These are phyloP conservation scores for Phaffomyces antillensis DNA, from an alignment of 805 yeast species.

Conservation along the genomic window DNA sequence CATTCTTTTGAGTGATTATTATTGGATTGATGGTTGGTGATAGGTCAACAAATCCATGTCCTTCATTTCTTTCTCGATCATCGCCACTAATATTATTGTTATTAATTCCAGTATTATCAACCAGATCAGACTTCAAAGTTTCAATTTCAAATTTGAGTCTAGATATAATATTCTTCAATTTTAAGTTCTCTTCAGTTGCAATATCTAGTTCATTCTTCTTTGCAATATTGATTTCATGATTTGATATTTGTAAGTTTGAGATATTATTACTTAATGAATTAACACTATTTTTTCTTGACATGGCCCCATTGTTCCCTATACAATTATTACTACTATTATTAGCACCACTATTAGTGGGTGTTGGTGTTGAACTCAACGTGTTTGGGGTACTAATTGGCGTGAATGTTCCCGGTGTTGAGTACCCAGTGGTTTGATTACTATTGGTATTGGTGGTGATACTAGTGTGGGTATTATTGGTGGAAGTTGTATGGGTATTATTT, in stretches of 20 bases:
- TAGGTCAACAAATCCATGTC: not conserved
- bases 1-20: conserved; percentile 4
- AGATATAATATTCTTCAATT: conserved; percentile 33
- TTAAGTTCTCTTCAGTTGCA: conserved; percentile 37
- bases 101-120: not conserved
- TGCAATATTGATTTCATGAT: conserved; percentile 16
- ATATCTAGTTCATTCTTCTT: conserved; percentile 33
- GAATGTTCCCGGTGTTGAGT: too few species aligned
- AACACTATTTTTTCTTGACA: conserved; percentile 1
- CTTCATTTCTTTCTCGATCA: not conserved
- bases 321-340: not conserved
- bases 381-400: too few species aligned
- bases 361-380: too few species aligned
- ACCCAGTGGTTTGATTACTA: too few species aligned
- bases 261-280: conserved; percentile 2
- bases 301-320: not conserved
- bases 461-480: too few species aligned
- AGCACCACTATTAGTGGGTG: not conserved
- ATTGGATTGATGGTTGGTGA: conserved; percentile 8
- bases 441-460: too few species aligned
- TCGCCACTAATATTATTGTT: not conserved
- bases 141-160: conserved; percentile 35
- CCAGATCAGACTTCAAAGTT: conserved; percentile 12
- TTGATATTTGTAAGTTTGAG: conserved; percentile 4
- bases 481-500: too few species aligned